Evolutionary conservation across 129 eudicot genomes (phyloP), one percentile per base, ranked within the genome.

Genomic region (Artemisia tridentata): DNA sequence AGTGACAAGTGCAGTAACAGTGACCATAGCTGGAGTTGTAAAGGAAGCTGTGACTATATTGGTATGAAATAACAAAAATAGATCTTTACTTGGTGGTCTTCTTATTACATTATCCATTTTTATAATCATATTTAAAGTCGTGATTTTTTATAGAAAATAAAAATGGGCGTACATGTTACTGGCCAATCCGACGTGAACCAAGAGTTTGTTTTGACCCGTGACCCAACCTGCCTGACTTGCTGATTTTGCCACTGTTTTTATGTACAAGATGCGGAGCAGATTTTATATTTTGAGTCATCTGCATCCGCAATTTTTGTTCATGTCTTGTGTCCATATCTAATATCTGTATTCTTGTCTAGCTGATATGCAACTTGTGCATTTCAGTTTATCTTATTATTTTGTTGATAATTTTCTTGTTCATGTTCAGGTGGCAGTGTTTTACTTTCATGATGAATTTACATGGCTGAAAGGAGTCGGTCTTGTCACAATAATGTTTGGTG

Each of bases 11-110:
- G 99, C 99, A 25, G 96, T 89, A 41, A 89, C 97, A 25, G 96
- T 93, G 53, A 93, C 98, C 67, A 93, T 93, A 53, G 99, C 96
- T 16, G 99, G 99, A 73, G 88, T 93, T 45, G 99, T 93, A 54
- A 93, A 93, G 84, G 99, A 93, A 82, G 97, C 96, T 48, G 96
- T 93, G 71, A 93, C 99, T 27, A 89, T 93, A 74, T 18, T 89
- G 91, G 99, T 93, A 93, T 62, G 72, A 57, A 31, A 31, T 31
- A 31, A 31, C 4, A 4, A 31, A 31, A 31, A 31, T 31, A 31
- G 38, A 4, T 31, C 5, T 31, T 3, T 31, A 31, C 38, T 31
- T 31, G 38, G 38, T 31, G 38, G 38, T 31, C 38, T 31, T 31
- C 38, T 3, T 31, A 31, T 31, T 21, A 21, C 23, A 21, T 21